These are phyloP conservation scores for Dactylellina sp. DNA, from an alignment of 2,329 filamentous ascomycete species.

Conservation along the genomic window DNA sequence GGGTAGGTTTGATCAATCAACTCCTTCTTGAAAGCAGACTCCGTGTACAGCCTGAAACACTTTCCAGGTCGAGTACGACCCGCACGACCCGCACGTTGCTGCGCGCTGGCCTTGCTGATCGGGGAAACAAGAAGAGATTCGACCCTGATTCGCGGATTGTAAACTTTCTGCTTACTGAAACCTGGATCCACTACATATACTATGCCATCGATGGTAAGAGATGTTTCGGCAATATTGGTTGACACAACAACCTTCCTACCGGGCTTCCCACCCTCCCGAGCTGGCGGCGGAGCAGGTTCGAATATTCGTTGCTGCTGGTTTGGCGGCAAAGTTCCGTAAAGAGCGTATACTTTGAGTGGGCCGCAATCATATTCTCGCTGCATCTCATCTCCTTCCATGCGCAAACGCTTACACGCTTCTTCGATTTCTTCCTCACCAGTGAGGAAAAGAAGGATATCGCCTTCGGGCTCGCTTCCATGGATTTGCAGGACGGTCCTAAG, in stretches of 20 bases:
- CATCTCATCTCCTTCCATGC: conserved; percentile 90
- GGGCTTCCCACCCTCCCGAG: conserved; percentile 79
- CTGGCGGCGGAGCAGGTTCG: conserved; percentile 81
- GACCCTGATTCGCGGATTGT: conserved; percentile 95
- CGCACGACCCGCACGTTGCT: conserved; percentile 97
- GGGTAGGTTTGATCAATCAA: conserved; percentile 97
- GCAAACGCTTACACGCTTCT: conserved; percentile 92
- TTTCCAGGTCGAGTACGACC: conserved; percentile 98
- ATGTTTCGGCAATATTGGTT: conserved; percentile 98
- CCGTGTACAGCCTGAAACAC: conserved; percentile 96
- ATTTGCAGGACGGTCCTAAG: conserved; percentile 96
- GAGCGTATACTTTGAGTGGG: conserved; percentile 87
- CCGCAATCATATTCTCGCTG: conserved; percentile 90
- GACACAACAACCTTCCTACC: conserved; percentile 95
- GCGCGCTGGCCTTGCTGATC: conserved; percentile 96
- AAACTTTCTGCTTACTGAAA: conserved; percentile 99
- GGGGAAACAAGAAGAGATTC: conserved; percentile 97
- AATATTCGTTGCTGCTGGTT: conserved; percentile 96
- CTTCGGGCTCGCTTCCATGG: conserved; percentile 89
- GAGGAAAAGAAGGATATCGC: conserved; percentile 92
- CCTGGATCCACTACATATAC: conserved; percentile 99
- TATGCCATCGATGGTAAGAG: conserved; percentile 96
- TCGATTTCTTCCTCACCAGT: conserved; percentile 99
- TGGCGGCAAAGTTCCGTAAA: conserved; percentile 93
- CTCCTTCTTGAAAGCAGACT: conserved; percentile 95